Conservation (phyloP, 2,329 filamentous ascomycete genomes). For the Hymenoscyphus repandus region DNA sequence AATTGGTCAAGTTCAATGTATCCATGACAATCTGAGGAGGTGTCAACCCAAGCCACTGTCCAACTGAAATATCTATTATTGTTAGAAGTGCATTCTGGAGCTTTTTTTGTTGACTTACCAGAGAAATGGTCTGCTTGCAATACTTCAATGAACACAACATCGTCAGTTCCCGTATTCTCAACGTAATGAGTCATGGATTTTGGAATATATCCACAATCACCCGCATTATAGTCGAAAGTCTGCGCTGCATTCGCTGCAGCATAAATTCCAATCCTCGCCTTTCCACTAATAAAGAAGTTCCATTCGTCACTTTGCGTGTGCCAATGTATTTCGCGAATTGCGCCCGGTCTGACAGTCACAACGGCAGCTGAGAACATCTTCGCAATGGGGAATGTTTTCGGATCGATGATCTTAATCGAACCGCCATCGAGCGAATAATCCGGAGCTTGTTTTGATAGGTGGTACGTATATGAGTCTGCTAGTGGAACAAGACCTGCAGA, state of each 20-base stretch:
- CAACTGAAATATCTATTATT: conserved; percentile 35
- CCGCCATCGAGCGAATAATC: conserved; percentile 68
- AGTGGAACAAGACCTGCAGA: conserved; percentile 38
- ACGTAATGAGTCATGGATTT: conserved; percentile 77
- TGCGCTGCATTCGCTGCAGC: conserved; percentile 62
- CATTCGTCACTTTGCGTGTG: conserved; percentile 75
- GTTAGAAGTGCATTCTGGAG: conserved; percentile 16
- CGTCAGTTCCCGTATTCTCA: conserved; percentile 74
- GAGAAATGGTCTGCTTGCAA: conserved; percentile 64
- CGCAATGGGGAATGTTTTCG: conserved; percentile 69
- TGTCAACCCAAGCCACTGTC: conserved; percentile 45
- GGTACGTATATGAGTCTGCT: conserved; percentile 42
- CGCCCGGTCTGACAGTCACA: conserved; percentile 58
- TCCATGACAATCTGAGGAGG: conserved; percentile 54
- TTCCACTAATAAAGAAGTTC: conserved; percentile 71
- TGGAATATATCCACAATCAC: conserved; percentile 73
- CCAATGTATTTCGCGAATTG: conserved; percentile 61
- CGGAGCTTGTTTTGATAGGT: conserved; percentile 57
- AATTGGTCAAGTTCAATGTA: conserved; percentile 42
- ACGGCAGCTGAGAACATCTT: conserved; percentile 69
- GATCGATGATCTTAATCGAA: conserved; percentile 68
- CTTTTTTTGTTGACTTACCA: conserved; percentile 10
- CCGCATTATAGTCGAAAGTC: conserved; percentile 71
- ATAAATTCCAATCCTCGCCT: conserved; percentile 70
- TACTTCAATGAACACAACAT: conserved; percentile 70